A percentile compares a stretch with the other conserved stretches of the same genome.
Evolutionary conservation across 306 rosid genomes (phyloP).

Genomic region (Acmispon strigosus): DNA sequence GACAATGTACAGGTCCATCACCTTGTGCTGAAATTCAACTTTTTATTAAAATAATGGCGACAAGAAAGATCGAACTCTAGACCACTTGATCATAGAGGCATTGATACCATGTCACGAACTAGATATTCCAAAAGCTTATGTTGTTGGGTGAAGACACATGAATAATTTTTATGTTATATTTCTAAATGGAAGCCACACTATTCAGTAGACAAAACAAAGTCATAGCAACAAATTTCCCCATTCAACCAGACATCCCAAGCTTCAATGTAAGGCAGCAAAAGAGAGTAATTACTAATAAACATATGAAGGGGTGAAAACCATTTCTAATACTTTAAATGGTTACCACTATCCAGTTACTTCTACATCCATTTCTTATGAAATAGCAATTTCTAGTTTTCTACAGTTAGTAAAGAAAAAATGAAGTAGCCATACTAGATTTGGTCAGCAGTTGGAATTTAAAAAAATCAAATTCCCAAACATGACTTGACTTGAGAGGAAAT

Average conservation of each 20-base stretch:
- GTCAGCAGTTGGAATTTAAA: neutral
- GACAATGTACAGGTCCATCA: too few relatives aligned
- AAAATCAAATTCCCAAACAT: neutral
- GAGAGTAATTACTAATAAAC: neutral
- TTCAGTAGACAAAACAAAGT: neutral
- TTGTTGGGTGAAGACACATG: too few relatives aligned
- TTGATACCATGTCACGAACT: too few relatives aligned
- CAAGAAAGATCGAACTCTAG: too few relatives aligned
- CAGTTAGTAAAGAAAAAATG: neutral
- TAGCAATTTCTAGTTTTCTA: neutral
- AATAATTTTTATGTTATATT: too few relatives aligned
- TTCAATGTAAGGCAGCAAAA: neutral
- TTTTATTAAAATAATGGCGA: too few relatives aligned
- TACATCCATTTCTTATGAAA: neutral
- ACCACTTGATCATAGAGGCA: too few relatives aligned
- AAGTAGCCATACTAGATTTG: too few relatives aligned
- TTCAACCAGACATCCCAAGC: conserved; percentile 6
- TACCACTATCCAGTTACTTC: neutral
- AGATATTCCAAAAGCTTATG: too few relatives aligned
- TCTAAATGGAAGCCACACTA: neutral
- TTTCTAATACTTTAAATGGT: neutral
- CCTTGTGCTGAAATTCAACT: too few relatives aligned
- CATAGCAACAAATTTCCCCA: neutral
- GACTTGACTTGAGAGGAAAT: neutral
- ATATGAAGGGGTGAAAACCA: conserved; percentile 1